Evolutionary conservation across 2,329 filamentous ascomycete genomes (phyloP), one percentile per base, ranked within the genome.

Genomic region (Fusarium clavum): DNA sequence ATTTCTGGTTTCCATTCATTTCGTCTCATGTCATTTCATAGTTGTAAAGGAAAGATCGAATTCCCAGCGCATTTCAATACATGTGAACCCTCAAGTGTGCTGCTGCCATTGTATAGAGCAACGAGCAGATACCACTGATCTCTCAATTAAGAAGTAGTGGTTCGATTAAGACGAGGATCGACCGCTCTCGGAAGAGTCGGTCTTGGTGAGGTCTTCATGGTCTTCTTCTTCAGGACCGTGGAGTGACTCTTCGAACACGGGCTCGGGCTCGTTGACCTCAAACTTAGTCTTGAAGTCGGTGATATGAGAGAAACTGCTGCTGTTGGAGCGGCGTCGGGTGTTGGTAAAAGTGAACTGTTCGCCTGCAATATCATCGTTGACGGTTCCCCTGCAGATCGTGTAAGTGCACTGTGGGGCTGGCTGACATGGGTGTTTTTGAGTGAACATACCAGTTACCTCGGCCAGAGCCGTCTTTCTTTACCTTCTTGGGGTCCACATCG

Each of bases 211-310:
- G 62, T 86, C 80, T 66, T 91, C 86, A 58, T 77, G 79, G 55
- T 88, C 87, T 43, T 83, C 83, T 54, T 88, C 87, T 29, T 83
- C 83, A 54, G 90, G 86, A 30, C 93, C 94, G 77, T 97, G 93
- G 63, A 96, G 69, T 57, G 88, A 87, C 82, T 98, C 94, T 80
- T 98, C 94, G 73, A 97, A 97, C 77, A 97, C 92, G 43, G 94
- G 94, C 77, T 98, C 95, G 20, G 89, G 86, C 75, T 98, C 96
- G 79, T 94, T 87, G 74, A 92, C 86, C 82, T 99, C 96, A 79
- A 98, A 98, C 84, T 99, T 99, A 82, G 94, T 97, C 87, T 96
- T 97, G 84, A 97, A 93, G 79, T 94, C 89, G 65, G 88, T 87
- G 74, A 93, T 84, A 75, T 89, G 87, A 58, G 89, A 90, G 75